Percentiles rank a stretch among this genome's conserved stretches.
Evolutionary conservation across 2,329 filamentous ascomycete genomes (phyloP).

Genomic region (Graphiopsis chlorocephala): DNA sequence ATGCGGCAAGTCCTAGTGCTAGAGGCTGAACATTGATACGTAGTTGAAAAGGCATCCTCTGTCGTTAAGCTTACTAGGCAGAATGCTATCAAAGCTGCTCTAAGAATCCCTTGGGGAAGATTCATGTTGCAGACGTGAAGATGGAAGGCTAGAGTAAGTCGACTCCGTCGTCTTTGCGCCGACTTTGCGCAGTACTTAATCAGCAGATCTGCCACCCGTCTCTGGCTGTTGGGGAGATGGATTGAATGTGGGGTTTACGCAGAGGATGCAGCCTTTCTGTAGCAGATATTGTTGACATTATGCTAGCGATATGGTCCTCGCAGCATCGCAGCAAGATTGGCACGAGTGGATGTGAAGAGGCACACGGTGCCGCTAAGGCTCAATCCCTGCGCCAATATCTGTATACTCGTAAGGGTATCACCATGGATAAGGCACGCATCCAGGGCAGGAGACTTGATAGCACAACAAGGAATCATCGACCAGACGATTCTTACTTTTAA

Average conservation of each 20-base stretch:
- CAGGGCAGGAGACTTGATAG: background rate
- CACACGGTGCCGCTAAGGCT: background rate
- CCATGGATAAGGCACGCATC: background rate
- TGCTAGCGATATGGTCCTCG: background rate
- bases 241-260: background rate
- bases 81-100: background rate
- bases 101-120: too few relatives aligned
- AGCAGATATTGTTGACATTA: background rate
- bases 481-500: background rate
- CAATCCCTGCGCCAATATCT: background rate
- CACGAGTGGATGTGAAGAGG: background rate
- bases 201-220: background rate
- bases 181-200: background rate
- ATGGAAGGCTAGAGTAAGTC: background rate
- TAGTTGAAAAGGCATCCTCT: background rate
- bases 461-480: background rate
- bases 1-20: background rate
- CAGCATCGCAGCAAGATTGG: background rate
- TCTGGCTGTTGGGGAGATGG: background rate
- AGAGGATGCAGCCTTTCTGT: background rate
- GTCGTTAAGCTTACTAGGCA: background rate
- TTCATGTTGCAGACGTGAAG: background rate
- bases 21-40: background rate
- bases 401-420: background rate
- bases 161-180: background rate